These are phyloP conservation scores for Kodamaea sp. DNA, from an alignment of 1,139 yeast genomes.

Conservation along the genomic window DNA sequence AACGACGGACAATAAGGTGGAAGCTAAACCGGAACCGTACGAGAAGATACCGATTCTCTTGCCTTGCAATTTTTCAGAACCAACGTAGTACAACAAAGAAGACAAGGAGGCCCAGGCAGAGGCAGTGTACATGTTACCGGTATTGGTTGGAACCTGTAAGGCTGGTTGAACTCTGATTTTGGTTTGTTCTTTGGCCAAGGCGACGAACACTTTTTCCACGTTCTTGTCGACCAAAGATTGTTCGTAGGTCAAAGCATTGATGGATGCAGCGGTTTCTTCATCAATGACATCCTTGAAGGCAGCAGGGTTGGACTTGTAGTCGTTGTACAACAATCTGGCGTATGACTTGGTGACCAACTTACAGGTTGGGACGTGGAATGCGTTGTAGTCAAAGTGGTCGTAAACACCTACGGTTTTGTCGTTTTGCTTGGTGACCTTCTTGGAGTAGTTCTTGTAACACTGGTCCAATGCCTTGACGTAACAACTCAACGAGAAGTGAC, in stretches of 20 bases:
- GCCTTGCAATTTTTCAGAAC: constrained; percentile 69
- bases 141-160: constrained; percentile 86
- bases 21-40: constrained; percentile 97
- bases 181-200: constrained; percentile 70
- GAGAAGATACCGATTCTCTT: constrained; percentile 93
- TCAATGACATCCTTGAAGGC: constrained; percentile 52
- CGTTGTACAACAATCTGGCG: constrained; percentile 90
- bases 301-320: constrained; percentile 69
- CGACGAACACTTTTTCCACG: constrained; percentile 83
- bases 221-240: constrained; percentile 75
- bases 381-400: constrained; percentile 85
- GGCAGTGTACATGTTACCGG: constrained; percentile 98
- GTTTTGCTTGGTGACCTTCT: constrained; percentile 65
- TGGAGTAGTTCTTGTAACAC: constrained; percentile 80
- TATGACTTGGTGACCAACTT: constrained; percentile 91
- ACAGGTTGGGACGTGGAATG: constrained; percentile 98
- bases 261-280: constrained; percentile 55
- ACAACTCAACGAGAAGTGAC: constrained; percentile 92
- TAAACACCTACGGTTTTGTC: constrained; percentile 61
- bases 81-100: constrained; percentile 76
- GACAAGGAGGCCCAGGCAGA: constrained; percentile 87
- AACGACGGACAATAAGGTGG: constrained; percentile 78
- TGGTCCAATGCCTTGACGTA: constrained; percentile 91
- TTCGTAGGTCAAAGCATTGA: constrained; percentile 69
- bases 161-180: constrained; percentile 78